Conservation (phyloP, 1,284 basidiomycete genomes). For the Macrocystidia cucumis region DNA sequence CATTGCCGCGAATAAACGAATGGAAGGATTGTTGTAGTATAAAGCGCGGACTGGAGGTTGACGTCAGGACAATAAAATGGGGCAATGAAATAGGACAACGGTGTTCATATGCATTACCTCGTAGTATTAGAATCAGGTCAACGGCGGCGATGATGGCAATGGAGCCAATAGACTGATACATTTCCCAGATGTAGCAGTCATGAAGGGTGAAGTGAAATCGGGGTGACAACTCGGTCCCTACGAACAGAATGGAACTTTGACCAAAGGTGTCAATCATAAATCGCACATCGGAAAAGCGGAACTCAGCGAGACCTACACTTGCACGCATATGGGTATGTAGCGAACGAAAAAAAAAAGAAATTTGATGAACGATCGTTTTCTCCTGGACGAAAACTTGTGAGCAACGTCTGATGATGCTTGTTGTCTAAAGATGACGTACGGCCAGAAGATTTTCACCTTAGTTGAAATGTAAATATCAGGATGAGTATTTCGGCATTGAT, state of each 20-base stretch:
- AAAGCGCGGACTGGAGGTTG: constrained; percentile 22
- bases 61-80: not conserved
- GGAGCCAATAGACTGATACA: constrained; percentile 26
- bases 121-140: constrained; percentile 28
- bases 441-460: constrained; percentile 29
- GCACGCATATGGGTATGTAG: constrained; percentile 24
- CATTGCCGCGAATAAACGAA: constrained; percentile 16
- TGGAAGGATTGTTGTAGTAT: constrained; percentile 17
- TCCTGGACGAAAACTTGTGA: constrained; percentile 12
- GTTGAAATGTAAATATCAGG: not conserved
- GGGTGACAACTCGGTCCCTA: constrained; percentile 24
- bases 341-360: constrained; percentile 24
- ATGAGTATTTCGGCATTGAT: constrained; percentile 13
- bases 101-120: no score
- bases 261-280: not conserved
- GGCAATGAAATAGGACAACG: not conserved
- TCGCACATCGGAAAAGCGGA: not conserved
- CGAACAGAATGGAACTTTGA: constrained; percentile 22
- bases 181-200: constrained; percentile 30
- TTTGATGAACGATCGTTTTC: constrained; percentile 23
- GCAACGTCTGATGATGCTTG: not conserved
- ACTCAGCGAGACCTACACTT: constrained; percentile 21
- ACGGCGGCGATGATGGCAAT: constrained; percentile 18
- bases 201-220: constrained; percentile 23
- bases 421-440: constrained; percentile 17